phyloP scores from a whole-genome alignment of 345 rosid genomes.

The Brassica carinata region DNA sequence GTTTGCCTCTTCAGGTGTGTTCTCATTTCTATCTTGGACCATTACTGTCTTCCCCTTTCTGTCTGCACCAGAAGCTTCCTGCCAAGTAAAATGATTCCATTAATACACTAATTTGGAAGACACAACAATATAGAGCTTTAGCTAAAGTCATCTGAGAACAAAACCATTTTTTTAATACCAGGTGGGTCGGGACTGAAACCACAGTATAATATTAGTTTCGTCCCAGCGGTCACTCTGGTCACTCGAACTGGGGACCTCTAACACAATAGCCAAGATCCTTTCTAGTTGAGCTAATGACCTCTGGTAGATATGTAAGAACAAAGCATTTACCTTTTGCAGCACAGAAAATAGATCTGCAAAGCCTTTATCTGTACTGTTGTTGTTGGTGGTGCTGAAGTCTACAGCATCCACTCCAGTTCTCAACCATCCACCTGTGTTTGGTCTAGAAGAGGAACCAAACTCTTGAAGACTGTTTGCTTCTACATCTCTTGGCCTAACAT shows the following conservation, averaged over 20 bases:
- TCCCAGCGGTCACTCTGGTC: no score
- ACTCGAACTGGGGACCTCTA: no score
- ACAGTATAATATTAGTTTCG: no score
- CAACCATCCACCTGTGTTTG: conserved; percentile 41
- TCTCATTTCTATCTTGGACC: conserved; percentile 47
- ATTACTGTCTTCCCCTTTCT: conserved; percentile 48
- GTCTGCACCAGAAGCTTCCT: conserved; percentile 58
- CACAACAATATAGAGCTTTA: no score
- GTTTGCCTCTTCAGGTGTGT: conserved; percentile 52
- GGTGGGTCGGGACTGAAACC: no score
- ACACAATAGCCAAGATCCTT: no score
- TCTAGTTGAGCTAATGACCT: no score
- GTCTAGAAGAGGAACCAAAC: conserved; percentile 41
- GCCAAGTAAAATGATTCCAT: conserved; percentile 1
- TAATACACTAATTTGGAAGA: neutral
- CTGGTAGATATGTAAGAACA: neutral
- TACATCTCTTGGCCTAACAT: conserved; percentile 40
- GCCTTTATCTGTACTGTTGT: conserved; percentile 34
- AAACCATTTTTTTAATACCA: no score
- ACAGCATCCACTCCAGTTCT: conserved; percentile 41
- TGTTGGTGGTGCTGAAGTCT: conserved; percentile 36
- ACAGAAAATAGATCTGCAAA: conserved; percentile 37
- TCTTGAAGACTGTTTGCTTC: conserved; percentile 42
- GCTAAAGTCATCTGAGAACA: no score
- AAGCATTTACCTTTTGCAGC: conserved; percentile 53